Evolutionary conservation across 1,284 basidiomycete species (phyloP).

Genomic region (Hymenochaete sp.): DNA sequence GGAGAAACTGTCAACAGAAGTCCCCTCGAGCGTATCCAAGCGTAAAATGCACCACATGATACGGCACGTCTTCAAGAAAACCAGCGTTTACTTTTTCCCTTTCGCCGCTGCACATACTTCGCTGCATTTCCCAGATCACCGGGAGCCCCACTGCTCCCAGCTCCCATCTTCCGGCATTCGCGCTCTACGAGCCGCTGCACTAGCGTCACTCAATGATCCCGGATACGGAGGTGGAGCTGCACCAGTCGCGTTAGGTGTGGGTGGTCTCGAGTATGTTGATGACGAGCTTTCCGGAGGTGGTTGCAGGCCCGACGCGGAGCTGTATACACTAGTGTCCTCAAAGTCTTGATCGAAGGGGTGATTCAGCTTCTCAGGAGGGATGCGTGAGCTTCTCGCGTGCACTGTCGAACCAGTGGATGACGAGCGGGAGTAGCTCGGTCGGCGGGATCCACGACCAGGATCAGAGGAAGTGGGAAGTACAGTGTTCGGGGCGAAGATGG

Average conservation of each 20-base stretch:
- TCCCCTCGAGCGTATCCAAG: too few species aligned
- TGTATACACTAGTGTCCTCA: conserved; percentile 14
- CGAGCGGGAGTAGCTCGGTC: conserved; percentile 25
- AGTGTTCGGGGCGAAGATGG: conserved; percentile 55
- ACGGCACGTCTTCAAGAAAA: too few species aligned
- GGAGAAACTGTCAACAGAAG: too few species aligned
- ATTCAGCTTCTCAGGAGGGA: conserved; percentile 4
- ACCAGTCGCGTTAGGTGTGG: conserved; percentile 10
- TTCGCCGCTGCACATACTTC: too few species aligned
- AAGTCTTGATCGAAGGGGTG: conserved; percentile 11
- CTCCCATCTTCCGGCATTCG: conserved; percentile 10
- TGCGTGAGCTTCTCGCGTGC: background rate
- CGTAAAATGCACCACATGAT: too few species aligned
- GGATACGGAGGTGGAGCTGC: conserved; percentile 13
- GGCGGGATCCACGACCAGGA: conserved; percentile 26
- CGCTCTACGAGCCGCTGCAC: conserved; percentile 7
- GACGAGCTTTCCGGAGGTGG: conserved; percentile 1
- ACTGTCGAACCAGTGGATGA: background rate
- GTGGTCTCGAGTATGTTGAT: conserved; percentile 11
- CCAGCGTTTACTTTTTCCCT: too few species aligned
- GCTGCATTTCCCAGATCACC: conserved; percentile 5
- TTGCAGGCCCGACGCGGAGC: conserved; percentile 9
- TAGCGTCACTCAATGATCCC: conserved; percentile 7
- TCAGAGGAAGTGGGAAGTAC: too few species aligned
- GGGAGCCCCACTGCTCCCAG: conserved; percentile 14